Evolutionary conservation across 768 basidiomycete species (phyloP).

Genomic region (Suillus americanus): DNA sequence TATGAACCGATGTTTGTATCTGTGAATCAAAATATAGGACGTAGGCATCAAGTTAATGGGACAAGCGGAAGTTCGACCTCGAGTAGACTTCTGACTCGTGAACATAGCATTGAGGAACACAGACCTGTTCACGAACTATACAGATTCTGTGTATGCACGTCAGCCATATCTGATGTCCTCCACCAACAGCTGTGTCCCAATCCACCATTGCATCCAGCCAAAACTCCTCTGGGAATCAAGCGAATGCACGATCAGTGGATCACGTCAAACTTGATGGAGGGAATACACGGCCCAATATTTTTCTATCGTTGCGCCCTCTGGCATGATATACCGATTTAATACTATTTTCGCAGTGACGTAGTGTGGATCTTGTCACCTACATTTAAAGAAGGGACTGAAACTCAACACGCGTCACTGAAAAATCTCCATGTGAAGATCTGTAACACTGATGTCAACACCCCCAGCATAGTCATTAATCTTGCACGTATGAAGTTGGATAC

Average conservation of each 20-base stretch:
- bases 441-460: not conserved
- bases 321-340: not conserved
- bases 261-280: not conserved
- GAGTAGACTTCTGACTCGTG: not conserved
- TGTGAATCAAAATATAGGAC: not conserved
- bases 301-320: not conserved
- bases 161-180: not conserved
- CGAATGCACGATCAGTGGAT: not conserved
- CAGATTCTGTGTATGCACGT: not conserved
- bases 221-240: not conserved
- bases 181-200: not conserved
- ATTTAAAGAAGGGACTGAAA: not conserved
- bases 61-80: not conserved
- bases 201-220: not conserved
- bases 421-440: not conserved
- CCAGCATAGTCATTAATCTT: not conserved
- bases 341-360: not conserved
- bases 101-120: not conserved
- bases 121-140: not conserved
- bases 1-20: not conserved
- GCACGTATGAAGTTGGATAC: not conserved
- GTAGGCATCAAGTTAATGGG: not conserved
- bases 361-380: not conserved
- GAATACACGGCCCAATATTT: not conserved
- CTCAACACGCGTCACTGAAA: not conserved